These are phyloP conservation scores for Rhodofomes roseus DNA, from an alignment of 1,284 basidiomycete genomes.

Conservation along the genomic window DNA sequence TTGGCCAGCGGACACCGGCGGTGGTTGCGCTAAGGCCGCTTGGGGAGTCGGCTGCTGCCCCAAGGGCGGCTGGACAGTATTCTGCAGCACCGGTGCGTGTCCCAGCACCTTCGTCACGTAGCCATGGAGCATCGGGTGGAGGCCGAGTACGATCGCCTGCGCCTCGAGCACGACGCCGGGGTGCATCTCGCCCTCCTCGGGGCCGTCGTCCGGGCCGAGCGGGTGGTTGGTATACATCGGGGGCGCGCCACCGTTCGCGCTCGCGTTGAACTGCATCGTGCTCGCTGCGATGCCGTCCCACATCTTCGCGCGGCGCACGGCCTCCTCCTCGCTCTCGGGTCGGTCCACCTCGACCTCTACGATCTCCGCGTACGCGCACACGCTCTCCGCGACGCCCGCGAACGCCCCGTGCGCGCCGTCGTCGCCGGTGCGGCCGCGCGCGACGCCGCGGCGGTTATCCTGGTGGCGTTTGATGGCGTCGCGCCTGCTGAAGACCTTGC, in stretches of 20 bases:
- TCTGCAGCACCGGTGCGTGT: constrained; percentile 33
- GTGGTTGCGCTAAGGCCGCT: neutral
- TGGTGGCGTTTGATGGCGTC: constrained; percentile 77
- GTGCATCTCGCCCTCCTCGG: constrained; percentile 66
- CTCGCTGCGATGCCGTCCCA: constrained; percentile 55
- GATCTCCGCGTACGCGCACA: constrained; percentile 52
- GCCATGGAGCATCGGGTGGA: constrained; percentile 56
- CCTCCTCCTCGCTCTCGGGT: constrained; percentile 51
- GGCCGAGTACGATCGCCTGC: constrained; percentile 49
- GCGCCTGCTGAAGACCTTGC: constrained; percentile 66
- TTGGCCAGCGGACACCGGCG: constrained; percentile 34
- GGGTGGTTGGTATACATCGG: neutral
- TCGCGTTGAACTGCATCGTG: constrained; percentile 8
- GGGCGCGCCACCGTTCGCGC: constrained; percentile 1
- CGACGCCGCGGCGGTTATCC: constrained; percentile 46
- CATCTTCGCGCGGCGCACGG: constrained; percentile 50
- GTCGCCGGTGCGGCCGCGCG: too few species aligned
- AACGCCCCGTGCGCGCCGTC: constrained; percentile 34
- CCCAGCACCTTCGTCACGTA: constrained; percentile 56
- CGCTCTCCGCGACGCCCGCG: constrained; percentile 35
- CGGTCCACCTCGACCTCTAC: constrained; percentile 56
- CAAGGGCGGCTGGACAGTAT: neutral
- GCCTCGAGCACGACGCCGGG: constrained; percentile 44
- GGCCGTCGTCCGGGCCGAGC: constrained; percentile 20
- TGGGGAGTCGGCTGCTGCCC: constrained; percentile 19